These are phyloP conservation scores for Starmerella apis DNA, from an alignment of 805 yeast species.

Conservation along the genomic window DNA sequence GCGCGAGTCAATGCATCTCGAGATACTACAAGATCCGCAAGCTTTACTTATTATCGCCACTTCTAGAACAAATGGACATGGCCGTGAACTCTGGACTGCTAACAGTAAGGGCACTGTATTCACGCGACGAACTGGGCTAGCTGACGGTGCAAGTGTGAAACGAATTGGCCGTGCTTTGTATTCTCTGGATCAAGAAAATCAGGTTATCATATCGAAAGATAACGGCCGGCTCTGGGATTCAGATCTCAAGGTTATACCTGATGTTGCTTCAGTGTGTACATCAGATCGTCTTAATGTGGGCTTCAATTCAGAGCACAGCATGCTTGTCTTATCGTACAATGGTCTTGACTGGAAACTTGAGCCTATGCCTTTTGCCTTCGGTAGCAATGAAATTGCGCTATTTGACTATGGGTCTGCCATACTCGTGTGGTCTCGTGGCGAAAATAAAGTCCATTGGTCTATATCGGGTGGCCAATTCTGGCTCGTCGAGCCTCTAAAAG, in stretches of 20 bases:
- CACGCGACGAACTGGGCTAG: background rate
- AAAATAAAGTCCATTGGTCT: background rate
- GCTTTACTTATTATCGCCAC: background rate
- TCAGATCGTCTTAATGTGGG: constrained; percentile 2
- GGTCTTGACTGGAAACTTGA: constrained; percentile 1
- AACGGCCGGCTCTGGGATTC: constrained; percentile 5
- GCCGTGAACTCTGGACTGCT: constrained; percentile 1
- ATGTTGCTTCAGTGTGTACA: constrained; percentile 1
- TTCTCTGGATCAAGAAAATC: background rate
- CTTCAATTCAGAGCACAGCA: background rate
- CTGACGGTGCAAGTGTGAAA: background rate
- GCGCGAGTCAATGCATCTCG: background rate
- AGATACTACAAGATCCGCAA: background rate
- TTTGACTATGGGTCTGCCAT: constrained; percentile 2
- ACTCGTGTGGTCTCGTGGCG: background rate
- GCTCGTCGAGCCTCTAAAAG: background rate
- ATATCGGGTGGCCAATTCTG: background rate
- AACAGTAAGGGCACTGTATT: background rate
- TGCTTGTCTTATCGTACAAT: background rate
- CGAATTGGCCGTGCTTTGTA: constrained; percentile 1
- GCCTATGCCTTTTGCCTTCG: background rate
- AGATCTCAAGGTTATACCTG: background rate
- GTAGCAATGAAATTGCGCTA: background rate
- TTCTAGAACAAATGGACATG: background rate
- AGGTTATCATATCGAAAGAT: constrained; percentile 1